A percentile compares a stretch with the other conserved stretches of the same genome.
phyloP scores from a whole-genome alignment of 768 basidiomycete species.

The Mycena belliarum region DNA sequence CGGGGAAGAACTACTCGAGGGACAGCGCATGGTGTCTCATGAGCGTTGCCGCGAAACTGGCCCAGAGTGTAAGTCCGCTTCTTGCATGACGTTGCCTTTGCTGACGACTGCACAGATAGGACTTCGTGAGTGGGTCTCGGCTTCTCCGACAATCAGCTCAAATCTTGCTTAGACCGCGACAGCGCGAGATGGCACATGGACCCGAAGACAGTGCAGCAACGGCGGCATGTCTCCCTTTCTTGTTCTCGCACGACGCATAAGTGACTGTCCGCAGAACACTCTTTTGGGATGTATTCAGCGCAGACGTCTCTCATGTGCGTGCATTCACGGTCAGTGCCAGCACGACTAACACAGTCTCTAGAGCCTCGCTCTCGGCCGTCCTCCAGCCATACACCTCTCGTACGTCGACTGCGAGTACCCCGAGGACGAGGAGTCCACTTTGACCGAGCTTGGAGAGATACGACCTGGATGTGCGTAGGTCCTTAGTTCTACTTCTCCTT shows the following conservation, averaged over 20 bases:
- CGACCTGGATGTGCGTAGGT: conserved; percentile 50
- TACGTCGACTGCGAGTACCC: conserved; percentile 52
- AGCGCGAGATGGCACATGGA: conserved; percentile 43
- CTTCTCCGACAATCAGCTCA: neutral
- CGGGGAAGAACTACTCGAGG: conserved; percentile 52
- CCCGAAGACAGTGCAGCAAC: conserved; percentile 35
- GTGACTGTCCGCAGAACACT: conserved; percentile 24
- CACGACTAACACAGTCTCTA: conserved; percentile 7
- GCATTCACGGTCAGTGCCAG: neutral
- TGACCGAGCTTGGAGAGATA: conserved; percentile 44
- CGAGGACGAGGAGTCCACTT: conserved; percentile 50
- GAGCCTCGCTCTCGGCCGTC: conserved; percentile 42
- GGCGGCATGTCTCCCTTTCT: conserved; percentile 14
- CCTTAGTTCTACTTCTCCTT: no score
- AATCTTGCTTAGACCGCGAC: conserved; percentile 35
- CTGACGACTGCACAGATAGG: conserved; percentile 33
- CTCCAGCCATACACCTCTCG: conserved; percentile 36
- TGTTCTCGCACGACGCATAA: neutral
- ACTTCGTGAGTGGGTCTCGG: conserved; percentile 36
- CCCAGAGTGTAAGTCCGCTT: conserved; percentile 46
- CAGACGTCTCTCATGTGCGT: conserved; percentile 40
- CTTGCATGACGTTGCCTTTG: neutral
- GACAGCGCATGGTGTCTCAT: conserved; percentile 53
- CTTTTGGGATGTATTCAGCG: conserved; percentile 42
- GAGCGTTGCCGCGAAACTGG: conserved; percentile 59